phyloP scores from a whole-genome alignment of 768 basidiomycete species.

The Russula compacta region DNA sequence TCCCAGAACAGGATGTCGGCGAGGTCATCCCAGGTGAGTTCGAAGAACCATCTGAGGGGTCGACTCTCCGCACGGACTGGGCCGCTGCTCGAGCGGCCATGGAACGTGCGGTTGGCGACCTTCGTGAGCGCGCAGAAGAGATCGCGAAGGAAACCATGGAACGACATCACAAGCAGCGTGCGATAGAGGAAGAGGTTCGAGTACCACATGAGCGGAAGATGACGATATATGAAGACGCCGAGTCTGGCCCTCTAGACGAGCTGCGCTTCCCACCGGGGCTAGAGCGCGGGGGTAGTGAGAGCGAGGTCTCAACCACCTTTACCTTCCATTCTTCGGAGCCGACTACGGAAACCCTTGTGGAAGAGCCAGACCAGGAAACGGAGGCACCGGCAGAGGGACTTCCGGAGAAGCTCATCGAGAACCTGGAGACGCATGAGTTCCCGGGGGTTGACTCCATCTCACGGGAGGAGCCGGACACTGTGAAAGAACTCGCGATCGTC shows the following conservation, averaged over 20 bases:
- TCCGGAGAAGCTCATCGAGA: slow-evolving; percentile 1
- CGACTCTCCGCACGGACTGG: slow-evolving; percentile 8
- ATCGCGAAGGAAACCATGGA: slow-evolving; percentile 13
- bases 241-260: slow-evolving; percentile 6
- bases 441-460: not conserved
- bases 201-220: slow-evolving; percentile 9
- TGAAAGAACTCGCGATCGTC: not conserved
- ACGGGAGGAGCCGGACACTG: not conserved
- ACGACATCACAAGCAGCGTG: slow-evolving; percentile 5
- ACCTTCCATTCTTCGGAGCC: slow-evolving; percentile 6
- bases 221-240: slow-evolving; percentile 11
- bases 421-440: not conserved
- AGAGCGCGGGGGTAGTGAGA: not conserved
- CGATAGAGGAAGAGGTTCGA: slow-evolving; percentile 1
- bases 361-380: slow-evolving; percentile 1
- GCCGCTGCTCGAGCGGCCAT: slow-evolving; percentile 7
- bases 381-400: not conserved
- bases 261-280: slow-evolving; percentile 16
- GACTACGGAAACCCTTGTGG: slow-evolving; percentile 7
- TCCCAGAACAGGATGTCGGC: slow-evolving; percentile 11
- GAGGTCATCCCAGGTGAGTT: slow-evolving; percentile 15
- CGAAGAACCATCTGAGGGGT: not conserved
- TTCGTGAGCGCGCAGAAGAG: slow-evolving; percentile 11
- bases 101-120: slow-evolving; percentile 10
- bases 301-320: not conserved